These are phyloP conservation scores for Yamadazyma akitaensis DNA, from an alignment of 805 yeast genomes.

Conservation along the genomic window DNA sequence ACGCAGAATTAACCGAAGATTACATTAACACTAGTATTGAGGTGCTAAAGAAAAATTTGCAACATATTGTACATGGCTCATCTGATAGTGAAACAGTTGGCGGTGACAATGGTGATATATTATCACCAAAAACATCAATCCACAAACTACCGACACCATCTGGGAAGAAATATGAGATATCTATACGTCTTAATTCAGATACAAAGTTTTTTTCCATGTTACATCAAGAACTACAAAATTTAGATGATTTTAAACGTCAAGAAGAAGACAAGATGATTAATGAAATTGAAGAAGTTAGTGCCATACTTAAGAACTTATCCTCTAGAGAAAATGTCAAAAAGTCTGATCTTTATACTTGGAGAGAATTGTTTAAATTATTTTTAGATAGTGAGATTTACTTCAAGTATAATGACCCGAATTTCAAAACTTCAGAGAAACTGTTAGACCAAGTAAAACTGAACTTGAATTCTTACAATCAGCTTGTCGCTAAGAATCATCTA, in stretches of 20 bases:
- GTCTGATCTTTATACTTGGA: slow-evolving; percentile 64
- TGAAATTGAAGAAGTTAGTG: slow-evolving; percentile 43
- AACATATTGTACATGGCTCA: slow-evolving; percentile 11
- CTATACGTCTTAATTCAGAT: slow-evolving; percentile 51
- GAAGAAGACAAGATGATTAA: slow-evolving; percentile 43
- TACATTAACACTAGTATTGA: slow-evolving; percentile 20
- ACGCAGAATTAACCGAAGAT: slow-evolving; percentile 23
- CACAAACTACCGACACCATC: neutral
- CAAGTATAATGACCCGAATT: slow-evolving; percentile 43
- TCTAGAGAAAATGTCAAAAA: slow-evolving; percentile 24
- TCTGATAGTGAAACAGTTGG: slow-evolving; percentile 5
- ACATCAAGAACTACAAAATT: slow-evolving; percentile 48
- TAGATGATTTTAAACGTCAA: slow-evolving; percentile 41
- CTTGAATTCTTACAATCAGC: slow-evolving; percentile 38
- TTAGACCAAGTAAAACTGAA: slow-evolving; percentile 45
- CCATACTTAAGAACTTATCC: slow-evolving; percentile 39
- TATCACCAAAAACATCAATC: slow-evolving; percentile 7
- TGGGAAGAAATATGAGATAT: slow-evolving; percentile 29
- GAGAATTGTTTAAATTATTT: slow-evolving; percentile 62
- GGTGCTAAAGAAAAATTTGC: slow-evolving; percentile 10
- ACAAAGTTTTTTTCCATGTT: slow-evolving; percentile 57
- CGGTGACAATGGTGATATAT: slow-evolving; percentile 1
- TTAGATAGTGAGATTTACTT: slow-evolving; percentile 66
- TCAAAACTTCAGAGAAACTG: slow-evolving; percentile 43
- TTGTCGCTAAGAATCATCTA: slow-evolving; percentile 36